Evolutionary conservation across 371 early-diverging fungal species (phyloP), one percentile per base, ranked within the genome.

Genomic region (Amoeboaphelidium occidentale): DNA sequence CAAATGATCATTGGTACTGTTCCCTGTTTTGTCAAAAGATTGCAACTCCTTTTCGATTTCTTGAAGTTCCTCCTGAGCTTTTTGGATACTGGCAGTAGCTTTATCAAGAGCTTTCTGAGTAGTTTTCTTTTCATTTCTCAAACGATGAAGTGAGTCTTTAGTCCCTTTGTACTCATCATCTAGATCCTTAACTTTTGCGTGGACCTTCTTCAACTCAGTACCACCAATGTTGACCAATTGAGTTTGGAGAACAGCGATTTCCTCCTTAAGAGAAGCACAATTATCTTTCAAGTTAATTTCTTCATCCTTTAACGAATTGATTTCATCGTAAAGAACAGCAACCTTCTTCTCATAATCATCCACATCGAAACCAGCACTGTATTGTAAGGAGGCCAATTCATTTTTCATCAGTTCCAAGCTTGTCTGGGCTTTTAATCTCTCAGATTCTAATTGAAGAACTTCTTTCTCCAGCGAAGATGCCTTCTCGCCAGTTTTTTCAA

Each of bases 161-260:
- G 70, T 60, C 50, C 79, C 80, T 3, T 77, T 78, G 12, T 75
- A 64, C 27, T 63, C 64, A 42, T 70, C 69, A 46, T 72, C 72
- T 6, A 68, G 46, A 0, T 46, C 54, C 26, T 75, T 77, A 43
- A 92, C 81, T 43, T 79, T 72, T 23, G 81, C 80, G n/a, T 67
- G 64, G 25, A n/a, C n/a, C n/a, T n/a, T n/a, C n/a, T n/a, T n/a
- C n/a, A n/a, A n/a, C n/a, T n/a, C n/a, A n/a, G 89, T 59, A 25
- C 75, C 72, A 48, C 87, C 86, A 20, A 88, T 86, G 23, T 74
- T 81, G 24, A 76, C 71, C 51, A 81, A 84, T 62, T 96, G 92
- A 3, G 72, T 59, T 41, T 90, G 70, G 25, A 92, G 6, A n/a
- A 17, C 23, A 24, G 24, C 28, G 32, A 45, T 43, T 3, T 46